Base-by-base conservation (phyloP, 202 grass and related monocot species). In the Brachypodium distachyon region DNA sequence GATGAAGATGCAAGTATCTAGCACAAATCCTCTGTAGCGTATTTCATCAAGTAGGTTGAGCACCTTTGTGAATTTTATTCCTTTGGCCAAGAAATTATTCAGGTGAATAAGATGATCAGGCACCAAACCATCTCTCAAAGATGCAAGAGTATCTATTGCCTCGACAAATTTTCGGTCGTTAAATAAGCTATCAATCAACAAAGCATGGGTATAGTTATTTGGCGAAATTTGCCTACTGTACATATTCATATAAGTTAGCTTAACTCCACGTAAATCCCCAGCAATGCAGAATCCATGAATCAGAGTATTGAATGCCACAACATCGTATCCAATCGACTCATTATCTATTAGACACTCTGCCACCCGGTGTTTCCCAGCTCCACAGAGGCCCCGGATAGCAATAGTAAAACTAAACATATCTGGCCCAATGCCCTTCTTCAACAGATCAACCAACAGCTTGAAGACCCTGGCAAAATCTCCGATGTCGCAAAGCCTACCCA, bases 371-470 rank as follows among this genome's bases (percentile, higher is more conserved):
- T 86, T 97, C 60, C 90, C 93, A 77, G 77, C 80, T 74, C 66
- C 53, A 38, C 93, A 93, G 65, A 97, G 78, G 77, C 77, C 67
- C 38, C 77, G 81, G 31, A 88, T 86, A 49, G 87, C 88, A 82
- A 91, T 83, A 25, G 93, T 97, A 83, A 89, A 93, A 77, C 86
- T 87, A 62, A 92, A 93, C 50, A 80, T 70, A 83, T 93, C 93
- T 25, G 93, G 90, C 13, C 80, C 72, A 25, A 97, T 81, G 10
- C 90, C 93, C 67, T 81, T 93, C 86, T 93, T 97, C 36, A 93
- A 33, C 78, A 93, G 77, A 87, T 85, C 77, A 64, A 81, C 77
- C 27, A 91, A 59, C 2, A 90, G 67, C 70, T 97, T 93, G 64
- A 97, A 84, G 79, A 93, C 77, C 23, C 31, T 78, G 46, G 70